Base-by-base conservation (phyloP, 2,329 filamentous ascomycete species). In the Sphaerulina vaccinii region DNA sequence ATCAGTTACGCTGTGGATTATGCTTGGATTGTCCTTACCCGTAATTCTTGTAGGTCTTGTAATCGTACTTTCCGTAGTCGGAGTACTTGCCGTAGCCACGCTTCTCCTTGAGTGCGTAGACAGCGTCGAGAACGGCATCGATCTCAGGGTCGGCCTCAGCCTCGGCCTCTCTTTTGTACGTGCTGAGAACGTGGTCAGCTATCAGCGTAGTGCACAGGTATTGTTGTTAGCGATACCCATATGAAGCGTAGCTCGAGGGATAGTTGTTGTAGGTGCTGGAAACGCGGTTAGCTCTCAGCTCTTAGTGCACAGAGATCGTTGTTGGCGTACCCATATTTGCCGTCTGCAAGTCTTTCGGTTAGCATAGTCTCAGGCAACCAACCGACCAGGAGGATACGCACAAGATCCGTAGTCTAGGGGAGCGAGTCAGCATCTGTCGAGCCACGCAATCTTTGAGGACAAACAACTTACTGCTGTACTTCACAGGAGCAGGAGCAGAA, bases 181-280 rank as follows among this genome's bases (percentile, higher is more conserved):
- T 11, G n/a, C n/a, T n/a, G n/a, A n/a, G n/a, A n/a, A n/a, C n/a
- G n/a, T n/a, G n/a, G n/a, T n/a, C n/a, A n/a, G n/a, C n/a, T n/a
- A n/a, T n/a, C n/a, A n/a, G n/a, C n/a, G n/a, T n/a, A n/a, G n/a
- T n/a, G n/a, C n/a, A n/a, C n/a, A n/a, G n/a, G n/a, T n/a, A n/a
- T n/a, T n/a, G n/a, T n/a, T n/a, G n/a, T n/a, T n/a, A n/a, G n/a
- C n/a, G n/a, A n/a, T n/a, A n/a, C n/a, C 29, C 41, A 22, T 54
- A 55, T 11, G 35, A 47, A n/a, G 47, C 47, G 16, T 54, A 54
- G n/a, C 22, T 18, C n/a, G 29, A 42, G 1, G 46, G 51, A n/a
- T 53, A 53, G 22, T 43, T 43, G 10, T 37, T n/a, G 38, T 44
- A 47, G 9, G 22, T 32, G 13, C 40, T 43, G 23, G 15, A 22